A percentile compares a stretch with the other conserved stretches of the same genome.
Evolutionary conservation across 345 rosid genomes (phyloP).

Genomic region (Brassica carinata): DNA sequence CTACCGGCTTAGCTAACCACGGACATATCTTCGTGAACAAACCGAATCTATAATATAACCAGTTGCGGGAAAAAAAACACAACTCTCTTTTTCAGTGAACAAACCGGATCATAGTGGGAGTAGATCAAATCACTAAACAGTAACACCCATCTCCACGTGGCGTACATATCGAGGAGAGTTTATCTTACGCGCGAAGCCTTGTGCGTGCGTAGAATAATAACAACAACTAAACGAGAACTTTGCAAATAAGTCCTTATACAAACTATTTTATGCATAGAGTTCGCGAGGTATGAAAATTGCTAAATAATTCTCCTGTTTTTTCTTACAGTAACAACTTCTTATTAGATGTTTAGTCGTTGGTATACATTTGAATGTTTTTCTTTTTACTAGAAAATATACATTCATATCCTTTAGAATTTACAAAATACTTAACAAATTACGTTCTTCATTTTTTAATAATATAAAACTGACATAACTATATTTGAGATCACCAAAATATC

Average conservation of each 20-base stretch:
- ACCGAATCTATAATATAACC: no score
- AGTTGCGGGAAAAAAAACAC: no score
- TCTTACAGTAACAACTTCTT: neutral
- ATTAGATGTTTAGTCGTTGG: neutral
- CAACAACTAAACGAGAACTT: neutral
- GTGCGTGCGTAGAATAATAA: constrained; percentile 32
- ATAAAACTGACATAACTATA: no score
- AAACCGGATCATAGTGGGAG: constrained; percentile 1
- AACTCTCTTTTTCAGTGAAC: neutral
- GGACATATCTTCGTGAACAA: neutral
- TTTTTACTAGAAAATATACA: no score
- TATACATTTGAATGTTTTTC: neutral
- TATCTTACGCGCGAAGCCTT: constrained; percentile 12
- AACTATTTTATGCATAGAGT: neutral
- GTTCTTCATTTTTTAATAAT: no score
- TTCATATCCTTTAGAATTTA: no score
- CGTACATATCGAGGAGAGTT: constrained; percentile 8
- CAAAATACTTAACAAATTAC: no score
- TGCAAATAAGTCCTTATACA: neutral
- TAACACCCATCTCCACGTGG: constrained; percentile 17
- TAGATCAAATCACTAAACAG: neutral
- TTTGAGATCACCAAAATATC: neutral
- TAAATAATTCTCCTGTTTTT: neutral
- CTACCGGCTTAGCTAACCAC: neutral
- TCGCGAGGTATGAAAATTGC: neutral